These are phyloP conservation scores for Rosa persica DNA, from an alignment of 306 rosid species.

Conservation along the genomic window DNA sequence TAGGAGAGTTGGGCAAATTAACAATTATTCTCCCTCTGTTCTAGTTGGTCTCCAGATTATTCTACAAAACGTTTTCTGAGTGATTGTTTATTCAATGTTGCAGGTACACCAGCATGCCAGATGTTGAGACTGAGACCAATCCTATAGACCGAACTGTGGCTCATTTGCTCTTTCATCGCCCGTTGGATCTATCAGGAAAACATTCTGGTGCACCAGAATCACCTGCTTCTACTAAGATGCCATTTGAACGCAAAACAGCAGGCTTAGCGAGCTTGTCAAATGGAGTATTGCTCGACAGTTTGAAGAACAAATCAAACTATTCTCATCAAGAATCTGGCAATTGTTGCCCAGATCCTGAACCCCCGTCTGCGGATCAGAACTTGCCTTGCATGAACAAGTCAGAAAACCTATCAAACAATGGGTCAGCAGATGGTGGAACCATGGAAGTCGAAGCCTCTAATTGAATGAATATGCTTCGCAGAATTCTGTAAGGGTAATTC, in stretches of 20 bases:
- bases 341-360: conserved; percentile 33
- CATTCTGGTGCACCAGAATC: conserved; percentile 47
- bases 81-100: conserved; percentile 12
- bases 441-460: conserved; percentile 58
- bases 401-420: conserved; percentile 52
- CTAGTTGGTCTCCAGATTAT: background rate
- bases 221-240: conserved; percentile 43
- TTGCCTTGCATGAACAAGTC: conserved; percentile 53
- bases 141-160: conserved; percentile 88
- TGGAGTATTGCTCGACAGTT: conserved; percentile 37
- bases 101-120: conserved; percentile 50
- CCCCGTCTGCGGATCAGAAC: conserved; percentile 38
- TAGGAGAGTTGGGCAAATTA: background rate
- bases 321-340: conserved; percentile 40
- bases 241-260: conserved; percentile 37
- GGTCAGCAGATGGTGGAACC: conserved; percentile 33
- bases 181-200: conserved; percentile 51
- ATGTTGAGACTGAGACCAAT: conserved; percentile 79
- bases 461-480: conserved; percentile 36
- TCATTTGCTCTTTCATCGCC: conserved; percentile 84
- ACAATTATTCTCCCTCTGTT: background rate
- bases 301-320: conserved; percentile 33
- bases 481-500: conserved; percentile 52
- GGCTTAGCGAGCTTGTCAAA: conserved; percentile 33
- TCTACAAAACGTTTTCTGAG: background rate